These are phyloP conservation scores for Coprinopsis cinerea DNA, from an alignment of 768 basidiomycete genomes.

Conservation along the genomic window DNA sequence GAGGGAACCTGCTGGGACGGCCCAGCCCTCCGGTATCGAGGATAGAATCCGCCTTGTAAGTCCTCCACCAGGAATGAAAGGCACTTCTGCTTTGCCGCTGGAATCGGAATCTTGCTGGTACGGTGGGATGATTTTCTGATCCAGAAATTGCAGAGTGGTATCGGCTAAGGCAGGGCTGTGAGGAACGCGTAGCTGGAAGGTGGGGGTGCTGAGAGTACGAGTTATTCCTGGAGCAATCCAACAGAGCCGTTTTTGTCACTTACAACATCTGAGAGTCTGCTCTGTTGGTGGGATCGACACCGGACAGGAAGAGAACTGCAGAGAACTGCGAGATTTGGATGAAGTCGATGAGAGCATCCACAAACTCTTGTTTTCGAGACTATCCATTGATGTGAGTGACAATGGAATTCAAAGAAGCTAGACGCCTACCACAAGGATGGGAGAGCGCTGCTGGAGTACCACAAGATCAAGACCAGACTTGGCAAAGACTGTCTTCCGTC, in stretches of 20 bases:
- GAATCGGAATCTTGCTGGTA: slow-evolving; percentile 29
- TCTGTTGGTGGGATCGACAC: slow-evolving; percentile 69
- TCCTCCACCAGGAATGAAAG: slow-evolving; percentile 79
- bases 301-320: slow-evolving; percentile 60
- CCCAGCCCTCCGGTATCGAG: slow-evolving; percentile 45
- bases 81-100: slow-evolving; percentile 31
- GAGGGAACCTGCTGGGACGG: slow-evolving; percentile 50
- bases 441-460: slow-evolving; percentile 75
- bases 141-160: slow-evolving; percentile 39
- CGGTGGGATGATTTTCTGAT: slow-evolving; percentile 42
- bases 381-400: slow-evolving; percentile 21
- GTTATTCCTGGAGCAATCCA: background rate
- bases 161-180: slow-evolving; percentile 38
- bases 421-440: slow-evolving; percentile 59
- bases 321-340: slow-evolving; percentile 42
- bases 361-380: slow-evolving; percentile 66
- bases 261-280: slow-evolving; percentile 77
- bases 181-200: slow-evolving; percentile 46
- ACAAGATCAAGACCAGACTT: slow-evolving; percentile 41
- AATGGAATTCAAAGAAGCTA: slow-evolving; percentile 1
- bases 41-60: slow-evolving; percentile 61
- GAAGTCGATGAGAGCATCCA: slow-evolving; percentile 51
- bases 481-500: slow-evolving; percentile 52
- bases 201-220: slow-evolving; percentile 47
- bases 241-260: slow-evolving; percentile 16